These are phyloP conservation scores for Alternaria triticimaculans DNA, from an alignment of 2,329 filamentous ascomycete genomes.

Conservation along the genomic window DNA sequence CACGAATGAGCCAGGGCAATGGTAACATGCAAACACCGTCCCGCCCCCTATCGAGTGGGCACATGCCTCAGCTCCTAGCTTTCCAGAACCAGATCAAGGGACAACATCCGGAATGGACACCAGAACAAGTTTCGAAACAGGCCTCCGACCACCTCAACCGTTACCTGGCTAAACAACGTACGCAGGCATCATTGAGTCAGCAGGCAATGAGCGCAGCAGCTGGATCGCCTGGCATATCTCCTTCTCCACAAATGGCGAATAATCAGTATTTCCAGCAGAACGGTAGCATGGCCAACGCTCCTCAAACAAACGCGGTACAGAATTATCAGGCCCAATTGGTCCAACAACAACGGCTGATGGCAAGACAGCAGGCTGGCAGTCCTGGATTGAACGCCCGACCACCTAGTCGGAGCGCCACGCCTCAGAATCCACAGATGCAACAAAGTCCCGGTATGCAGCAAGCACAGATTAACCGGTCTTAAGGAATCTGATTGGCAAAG, in stretches of 20 bases:
- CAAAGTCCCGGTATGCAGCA: conserved; percentile 45
- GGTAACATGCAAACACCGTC: conserved; percentile 38
- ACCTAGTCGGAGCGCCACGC: conserved; percentile 48
- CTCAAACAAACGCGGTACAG: conserved; percentile 44
- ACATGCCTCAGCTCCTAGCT: conserved; percentile 44
- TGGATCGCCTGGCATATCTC: conserved; percentile 39
- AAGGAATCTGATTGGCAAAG: conserved; percentile 6
- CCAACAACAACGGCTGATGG: conserved; percentile 48
- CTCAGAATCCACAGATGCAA: conserved; percentile 45
- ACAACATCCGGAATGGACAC: conserved; percentile 47
- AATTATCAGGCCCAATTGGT: conserved; percentile 48
- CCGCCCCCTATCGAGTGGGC: conserved; percentile 40
- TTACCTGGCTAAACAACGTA: conserved; percentile 42
- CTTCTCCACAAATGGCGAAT: conserved; percentile 42
- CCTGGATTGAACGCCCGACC: conserved; percentile 41
- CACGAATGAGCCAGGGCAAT: conserved; percentile 41
- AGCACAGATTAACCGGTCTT: conserved; percentile 36
- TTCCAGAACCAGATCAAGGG: conserved; percentile 41
- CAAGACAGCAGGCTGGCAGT: conserved; percentile 40
- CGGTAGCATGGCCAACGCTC: conserved; percentile 36
- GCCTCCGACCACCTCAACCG: conserved; percentile 45
- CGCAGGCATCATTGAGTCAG: conserved; percentile 16
- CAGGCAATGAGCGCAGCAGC: conserved; percentile 47
- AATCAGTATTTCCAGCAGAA: conserved; percentile 45
- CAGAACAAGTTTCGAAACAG: conserved; percentile 42